These are phyloP conservation scores for Scenedesmus sp. DNA, from an alignment of 163 green algal genomes.

Conservation along the genomic window DNA sequence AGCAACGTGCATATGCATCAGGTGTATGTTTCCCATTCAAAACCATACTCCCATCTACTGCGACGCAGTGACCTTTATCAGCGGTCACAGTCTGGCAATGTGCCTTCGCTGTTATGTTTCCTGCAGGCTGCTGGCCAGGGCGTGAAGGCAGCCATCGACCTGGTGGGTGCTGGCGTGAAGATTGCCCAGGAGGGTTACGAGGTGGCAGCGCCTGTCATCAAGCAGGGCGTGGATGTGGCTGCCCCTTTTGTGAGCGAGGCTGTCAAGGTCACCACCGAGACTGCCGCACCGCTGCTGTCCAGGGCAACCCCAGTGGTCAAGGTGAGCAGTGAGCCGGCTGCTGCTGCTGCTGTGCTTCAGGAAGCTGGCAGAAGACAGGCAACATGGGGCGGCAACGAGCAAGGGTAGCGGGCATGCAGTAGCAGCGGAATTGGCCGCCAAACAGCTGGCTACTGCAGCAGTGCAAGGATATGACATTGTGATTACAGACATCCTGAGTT, in stretches of 20 bases:
- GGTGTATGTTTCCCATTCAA: no score
- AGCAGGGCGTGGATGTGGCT: constrained; percentile 70
- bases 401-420: not conserved
- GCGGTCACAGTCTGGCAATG: not conserved
- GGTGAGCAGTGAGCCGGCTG: constrained; percentile 50
- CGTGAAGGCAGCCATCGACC: constrained; percentile 71
- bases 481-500: no score
- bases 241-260: constrained; percentile 73
- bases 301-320: constrained; percentile 66
- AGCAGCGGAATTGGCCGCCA: not conserved
- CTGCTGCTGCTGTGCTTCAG: not conserved
- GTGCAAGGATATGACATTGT: not conserved
- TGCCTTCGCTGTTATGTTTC: not conserved
- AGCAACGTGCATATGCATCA: not conserved
- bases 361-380: not conserved
- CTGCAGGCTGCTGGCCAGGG: constrained; percentile 68
- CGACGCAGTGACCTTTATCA: no score
- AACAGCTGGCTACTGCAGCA: not conserved
- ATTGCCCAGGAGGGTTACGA: constrained; percentile 70
- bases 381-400: not conserved
- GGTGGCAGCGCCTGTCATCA: constrained; percentile 75
- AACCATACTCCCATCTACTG: no score
- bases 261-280: constrained; percentile 64
- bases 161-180: constrained; percentile 60
- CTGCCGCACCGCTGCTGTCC: constrained; percentile 70